Base-by-base conservation (phyloP, 108 stramenopile species). In the Cyclotella distinguenda region DNA sequence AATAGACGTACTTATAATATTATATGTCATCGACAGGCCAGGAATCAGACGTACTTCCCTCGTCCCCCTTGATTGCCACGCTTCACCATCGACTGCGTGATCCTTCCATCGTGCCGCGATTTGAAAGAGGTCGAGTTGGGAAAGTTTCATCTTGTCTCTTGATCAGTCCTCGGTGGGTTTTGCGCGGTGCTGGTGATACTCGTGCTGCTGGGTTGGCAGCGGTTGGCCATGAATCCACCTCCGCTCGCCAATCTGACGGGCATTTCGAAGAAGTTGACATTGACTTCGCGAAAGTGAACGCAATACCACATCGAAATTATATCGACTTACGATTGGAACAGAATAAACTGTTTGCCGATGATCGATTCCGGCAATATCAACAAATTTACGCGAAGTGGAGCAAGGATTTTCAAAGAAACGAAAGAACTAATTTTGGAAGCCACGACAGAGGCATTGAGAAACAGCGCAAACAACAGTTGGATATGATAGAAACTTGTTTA, bases 291-390 rank as follows among this genome's bases (percentile, higher is more conserved):
- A 22, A 28, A 38, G 45, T 38, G 33, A 66, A 66, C 44, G 28
- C 32, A 13, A 47, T 48, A 46, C 74, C 74, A 4, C 21, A 35
- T 39, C 57, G 65, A 40, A 75, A 39, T 46, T 68, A 75, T 28
- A 42, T 67, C 19, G 66, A 67, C 47, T 56, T 75, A 36, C 51
- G 74, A 56, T 57, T 63, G 30, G 40, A 67, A 48, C 74, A 75
- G 57, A 75, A 67, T 43, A 48, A 43, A 62, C 38, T 39, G 36
- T 75, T 75, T 36, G 74, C 66, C 22, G 35, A 75, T 42, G 66
- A 66, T 10, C 65, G 59, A 56, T 55, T 3, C 39, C 0, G 22
- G 0, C 21, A 42, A 13, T 75, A 51, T 36, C 49, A 45, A 35
- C 27, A 62, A 26, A 66, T 66, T 21, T 44, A 44, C 6, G 43